Evolutionary conservation across 2,329 filamentous ascomycete species (phyloP), one percentile per base, ranked within the genome.

Genomic region (Pleochaeta shiraiana): DNA sequence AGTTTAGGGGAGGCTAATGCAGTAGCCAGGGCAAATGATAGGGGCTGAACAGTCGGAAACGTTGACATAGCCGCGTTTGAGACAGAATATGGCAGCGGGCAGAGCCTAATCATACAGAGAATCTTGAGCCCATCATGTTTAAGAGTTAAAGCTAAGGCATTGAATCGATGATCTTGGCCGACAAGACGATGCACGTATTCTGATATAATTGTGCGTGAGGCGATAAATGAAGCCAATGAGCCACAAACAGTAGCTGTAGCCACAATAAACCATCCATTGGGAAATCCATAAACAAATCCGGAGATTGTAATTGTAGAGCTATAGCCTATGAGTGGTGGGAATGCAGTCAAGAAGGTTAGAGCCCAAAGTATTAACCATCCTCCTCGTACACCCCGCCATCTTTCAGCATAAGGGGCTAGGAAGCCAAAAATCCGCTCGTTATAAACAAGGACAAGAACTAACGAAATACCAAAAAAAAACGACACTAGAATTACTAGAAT

Each of bases 41-140:
- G 74, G 47, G 88, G 87, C 28, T 85, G 81, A 37, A 98, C 88
- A 34, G 87, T 95, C 2, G 91, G 91, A 67, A 98, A 91, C 0
- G 93, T 97, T 33, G 90, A 90, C 64, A 98, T 83, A 66, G 95
- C 95, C 63, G 90, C 93, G 73, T 98, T 98, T 72, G 88, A 91
- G 69, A 97, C 78, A 63, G 88, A 93, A 74, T 95, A 98, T 16
- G 93, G 93, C 66, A 98, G 74, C 1, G 93, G 93, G 71, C 92
- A 97, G 68, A 97, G 81, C 33, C 93, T 83, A 70, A 98, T 93
- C 81, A 93, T 95, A 67, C 89, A 85, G 57, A 98, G 79, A 64
- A 97, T 84, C 70, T 90, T 87, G 63, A 98, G 75, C 0, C 93
- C 93, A 71, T 98, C 93, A 71, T 88, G 85, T 68, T 95, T 90